Conservation (phyloP, 768 basidiomycete genomes). For the Tulasnella sp. region DNA sequence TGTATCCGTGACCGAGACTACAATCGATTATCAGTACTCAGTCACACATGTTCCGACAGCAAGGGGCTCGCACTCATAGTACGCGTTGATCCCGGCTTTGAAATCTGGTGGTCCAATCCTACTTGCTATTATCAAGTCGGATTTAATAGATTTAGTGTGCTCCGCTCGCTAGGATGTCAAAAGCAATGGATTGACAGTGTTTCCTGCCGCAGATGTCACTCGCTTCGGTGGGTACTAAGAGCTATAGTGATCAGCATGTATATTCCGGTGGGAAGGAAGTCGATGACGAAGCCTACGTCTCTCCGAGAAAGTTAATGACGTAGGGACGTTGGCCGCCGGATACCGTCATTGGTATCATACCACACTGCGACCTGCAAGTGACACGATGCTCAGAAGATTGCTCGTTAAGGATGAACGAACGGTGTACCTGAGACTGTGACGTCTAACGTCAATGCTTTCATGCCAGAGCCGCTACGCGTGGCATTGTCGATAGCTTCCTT, state of each 20-base stretch:
- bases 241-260: too few relatives aligned
- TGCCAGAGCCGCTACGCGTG: not conserved
- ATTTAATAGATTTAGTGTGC: not conserved
- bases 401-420: not conserved
- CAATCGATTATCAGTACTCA: too few relatives aligned
- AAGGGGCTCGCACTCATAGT: too few relatives aligned
- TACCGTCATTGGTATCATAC: not conserved
- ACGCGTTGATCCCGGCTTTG: not conserved
- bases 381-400: not conserved
- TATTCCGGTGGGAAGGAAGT: too few relatives aligned
- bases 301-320: not conserved
- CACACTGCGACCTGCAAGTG: not conserved
- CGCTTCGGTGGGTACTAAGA: not conserved
- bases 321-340: not conserved
- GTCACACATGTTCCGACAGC: too few relatives aligned
- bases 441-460: not conserved
- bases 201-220: not conserved
- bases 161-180: not conserved
- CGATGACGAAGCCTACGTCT: not conserved
- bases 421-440: not conserved
- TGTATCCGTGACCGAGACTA: not conserved
- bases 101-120: not conserved
- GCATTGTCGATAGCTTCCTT: not conserved
- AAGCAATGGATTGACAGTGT: not conserved
- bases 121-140: too few relatives aligned